These are phyloP conservation scores for Saccharomycopsis olivae DNA, from an alignment of 805 yeast genomes.

Conservation along the genomic window DNA sequence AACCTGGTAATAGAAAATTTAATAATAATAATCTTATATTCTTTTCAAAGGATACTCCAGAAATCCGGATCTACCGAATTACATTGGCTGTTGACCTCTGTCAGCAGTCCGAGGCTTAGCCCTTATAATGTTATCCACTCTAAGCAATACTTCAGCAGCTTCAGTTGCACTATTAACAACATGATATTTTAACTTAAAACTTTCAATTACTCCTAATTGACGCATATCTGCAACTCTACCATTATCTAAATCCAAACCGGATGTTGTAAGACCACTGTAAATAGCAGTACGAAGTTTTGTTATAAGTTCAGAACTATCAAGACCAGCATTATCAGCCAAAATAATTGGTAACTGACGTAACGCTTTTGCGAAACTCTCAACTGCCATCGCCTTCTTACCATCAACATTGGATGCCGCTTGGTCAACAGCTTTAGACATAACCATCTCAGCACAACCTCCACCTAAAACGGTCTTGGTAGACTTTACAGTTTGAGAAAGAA, in stretches of 20 bases:
- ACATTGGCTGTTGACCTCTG: constrained; percentile 32
- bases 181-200: constrained; percentile 83
- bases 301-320: constrained; percentile 85
- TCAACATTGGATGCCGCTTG: constrained; percentile 83
- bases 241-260: constrained; percentile 78
- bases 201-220: constrained; percentile 85
- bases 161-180: constrained; percentile 96
- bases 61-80: constrained; percentile 7
- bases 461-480: constrained; percentile 90
- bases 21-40: background rate
- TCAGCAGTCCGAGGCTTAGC: constrained; percentile 97
- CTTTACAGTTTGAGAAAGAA: constrained; percentile 85
- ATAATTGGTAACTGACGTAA: constrained; percentile 92
- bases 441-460: constrained; percentile 92
- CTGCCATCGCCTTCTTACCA: constrained; percentile 89
- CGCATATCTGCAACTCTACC: constrained; percentile 92
- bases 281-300: constrained; percentile 83
- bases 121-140: constrained; percentile 94
- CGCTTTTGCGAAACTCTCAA: constrained; percentile 90
- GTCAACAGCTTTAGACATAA: constrained; percentile 95
- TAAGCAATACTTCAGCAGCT: constrained; percentile 89
- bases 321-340: constrained; percentile 95
- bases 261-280: constrained; percentile 83
- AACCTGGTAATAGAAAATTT: constrained; percentile 3
- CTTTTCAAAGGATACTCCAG: constrained; percentile 1